A percentile compares a stretch with the other conserved stretches of the same genome.
These are phyloP conservation scores for Vinca major DNA, from an alignment of 305 asterid species.

Conservation along the genomic window DNA sequence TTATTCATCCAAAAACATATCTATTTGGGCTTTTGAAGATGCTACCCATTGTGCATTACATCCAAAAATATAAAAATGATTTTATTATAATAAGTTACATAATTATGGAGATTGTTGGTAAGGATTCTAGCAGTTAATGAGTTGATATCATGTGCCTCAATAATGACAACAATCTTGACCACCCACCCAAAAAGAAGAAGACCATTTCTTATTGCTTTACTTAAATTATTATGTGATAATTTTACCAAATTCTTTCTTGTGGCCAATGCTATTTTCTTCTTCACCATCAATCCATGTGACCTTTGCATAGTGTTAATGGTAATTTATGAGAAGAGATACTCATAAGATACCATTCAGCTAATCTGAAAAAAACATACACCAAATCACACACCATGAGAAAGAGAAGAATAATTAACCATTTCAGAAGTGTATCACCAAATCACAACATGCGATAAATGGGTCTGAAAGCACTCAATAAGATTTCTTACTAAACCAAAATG, in stretches of 20 bases:
- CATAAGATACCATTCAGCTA: too few relatives aligned
- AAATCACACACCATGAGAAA: too few relatives aligned
- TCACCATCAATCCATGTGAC: slow-evolving; percentile 10
- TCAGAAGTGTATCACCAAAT: background rate
- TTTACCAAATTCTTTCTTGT: slow-evolving; percentile 7
- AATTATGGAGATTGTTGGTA: slow-evolving; percentile 40
- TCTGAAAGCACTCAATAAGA: too few relatives aligned
- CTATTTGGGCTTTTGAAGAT: too few relatives aligned
- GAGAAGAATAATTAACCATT: background rate
- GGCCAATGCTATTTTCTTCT: slow-evolving; percentile 4
- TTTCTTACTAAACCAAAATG: too few relatives aligned
- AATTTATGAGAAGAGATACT: background rate
- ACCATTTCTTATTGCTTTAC: background rate
- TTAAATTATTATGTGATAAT: background rate
- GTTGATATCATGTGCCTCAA: slow-evolving; percentile 37
- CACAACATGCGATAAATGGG: background rate
- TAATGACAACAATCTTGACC: slow-evolving; percentile 35
- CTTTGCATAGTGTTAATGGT: background rate
- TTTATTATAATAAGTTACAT: slow-evolving; percentile 10
- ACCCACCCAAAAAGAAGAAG: slow-evolving; percentile 12
- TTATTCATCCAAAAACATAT: too few relatives aligned
- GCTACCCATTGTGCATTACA: slow-evolving; percentile 11
- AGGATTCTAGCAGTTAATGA: slow-evolving; percentile 29
- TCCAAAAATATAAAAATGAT: background rate
- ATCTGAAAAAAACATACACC: too few relatives aligned